Evolutionary conservation across 768 basidiomycete species (phyloP).

Genomic region (Suillus weaverae): DNA sequence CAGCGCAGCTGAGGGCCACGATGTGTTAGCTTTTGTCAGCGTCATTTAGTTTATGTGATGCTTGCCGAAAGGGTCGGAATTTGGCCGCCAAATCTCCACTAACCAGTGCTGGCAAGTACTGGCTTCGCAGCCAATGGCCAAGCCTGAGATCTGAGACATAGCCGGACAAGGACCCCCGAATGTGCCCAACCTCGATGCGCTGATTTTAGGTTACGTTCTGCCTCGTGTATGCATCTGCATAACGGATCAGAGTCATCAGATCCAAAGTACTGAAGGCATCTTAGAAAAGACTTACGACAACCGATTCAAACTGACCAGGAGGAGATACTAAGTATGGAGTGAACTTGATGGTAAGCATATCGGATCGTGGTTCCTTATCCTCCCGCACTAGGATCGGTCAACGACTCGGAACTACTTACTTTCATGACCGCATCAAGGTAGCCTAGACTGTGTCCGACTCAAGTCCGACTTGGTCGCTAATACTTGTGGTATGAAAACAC

Average conservation of each 20-base stretch:
- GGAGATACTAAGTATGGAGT: neutral
- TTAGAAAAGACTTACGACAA: neutral
- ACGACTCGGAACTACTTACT: neutral
- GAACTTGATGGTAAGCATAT: neutral
- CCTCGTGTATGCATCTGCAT: neutral
- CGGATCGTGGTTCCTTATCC: neutral
- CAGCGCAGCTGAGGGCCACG: conserved; percentile 13
- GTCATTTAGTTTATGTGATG: neutral
- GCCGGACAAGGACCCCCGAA: neutral
- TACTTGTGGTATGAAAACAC: neutral
- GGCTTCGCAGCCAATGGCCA: neutral
- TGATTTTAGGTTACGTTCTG: neutral
- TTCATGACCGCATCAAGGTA: neutral
- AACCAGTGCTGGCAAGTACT: neutral
- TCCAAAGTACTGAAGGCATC: neutral
- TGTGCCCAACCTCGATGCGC: neutral
- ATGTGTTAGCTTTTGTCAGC: neutral
- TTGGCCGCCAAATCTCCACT: neutral
- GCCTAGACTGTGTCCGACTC: neutral
- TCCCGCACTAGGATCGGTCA: neutral
- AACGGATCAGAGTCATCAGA: neutral
- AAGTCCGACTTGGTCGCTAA: neutral
- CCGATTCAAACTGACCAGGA: neutral
- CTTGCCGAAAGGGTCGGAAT: neutral
- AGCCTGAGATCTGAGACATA: neutral